phyloP scores from a whole-genome alignment of 1,284 basidiomycete genomes.

The Fistulinella cinereoalba region DNA sequence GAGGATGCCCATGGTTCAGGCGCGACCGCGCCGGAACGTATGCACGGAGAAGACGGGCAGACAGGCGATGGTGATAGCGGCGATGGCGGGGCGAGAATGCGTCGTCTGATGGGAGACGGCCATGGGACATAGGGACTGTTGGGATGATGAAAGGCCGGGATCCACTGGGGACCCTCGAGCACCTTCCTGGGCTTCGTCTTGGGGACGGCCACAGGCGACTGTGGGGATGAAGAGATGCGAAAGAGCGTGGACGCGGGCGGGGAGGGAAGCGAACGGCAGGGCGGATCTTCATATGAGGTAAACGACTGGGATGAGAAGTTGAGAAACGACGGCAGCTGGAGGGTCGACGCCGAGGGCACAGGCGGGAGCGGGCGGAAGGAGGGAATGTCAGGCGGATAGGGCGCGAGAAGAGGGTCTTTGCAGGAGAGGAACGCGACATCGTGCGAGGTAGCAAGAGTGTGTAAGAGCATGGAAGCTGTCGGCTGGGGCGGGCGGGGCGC shows the following conservation, averaged over 20 bases:
- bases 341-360: constrained; percentile 36
- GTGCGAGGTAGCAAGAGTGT: constrained; percentile 17
- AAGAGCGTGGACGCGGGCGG: constrained; percentile 18
- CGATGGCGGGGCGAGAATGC: constrained; percentile 35
- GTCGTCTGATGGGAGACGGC: constrained; percentile 37
- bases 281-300: constrained; percentile 8
- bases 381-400: constrained; percentile 15
- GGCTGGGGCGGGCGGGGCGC: constrained; percentile 10
- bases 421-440: constrained; percentile 4
- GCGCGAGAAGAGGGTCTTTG: constrained; percentile 3
- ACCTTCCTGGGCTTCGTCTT: constrained; percentile 23
- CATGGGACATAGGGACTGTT: constrained; percentile 52
- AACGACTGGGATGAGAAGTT: constrained; percentile 28
- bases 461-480: constrained; percentile 18
- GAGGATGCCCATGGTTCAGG: constrained; percentile 37
- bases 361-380: constrained; percentile 33
- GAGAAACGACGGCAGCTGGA: constrained; percentile 40
- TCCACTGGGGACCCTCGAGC: constrained; percentile 33
- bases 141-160: constrained; percentile 41
- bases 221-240: constrained; percentile 14
- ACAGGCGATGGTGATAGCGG: constrained; percentile 28
- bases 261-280: constrained; percentile 7
- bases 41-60: constrained; percentile 29
- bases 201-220: constrained; percentile 7
- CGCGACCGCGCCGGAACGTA: constrained; percentile 39